A percentile compares a stretch with the other conserved stretches of the same genome.
Conservation (phyloP, 345 rosid genomes). For the Moricandia moricandioides region DNA sequence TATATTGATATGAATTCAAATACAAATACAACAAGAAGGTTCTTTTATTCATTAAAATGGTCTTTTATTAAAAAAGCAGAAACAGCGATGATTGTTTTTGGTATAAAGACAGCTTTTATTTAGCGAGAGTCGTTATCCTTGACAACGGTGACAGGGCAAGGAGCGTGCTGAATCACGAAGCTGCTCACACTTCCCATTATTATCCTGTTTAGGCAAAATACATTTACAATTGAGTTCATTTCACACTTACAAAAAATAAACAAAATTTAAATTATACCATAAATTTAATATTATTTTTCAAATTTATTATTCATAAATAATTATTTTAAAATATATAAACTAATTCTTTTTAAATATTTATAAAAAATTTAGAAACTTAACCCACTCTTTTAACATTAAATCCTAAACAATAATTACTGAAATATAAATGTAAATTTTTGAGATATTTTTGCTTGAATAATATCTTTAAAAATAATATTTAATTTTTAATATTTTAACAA, state of each 20-base stretch:
- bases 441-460: too few relatives aligned
- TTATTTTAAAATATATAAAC: too few relatives aligned
- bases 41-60: not conserved
- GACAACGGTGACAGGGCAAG: slow-evolving; percentile 60
- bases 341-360: too few relatives aligned
- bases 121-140: slow-evolving; percentile 34
- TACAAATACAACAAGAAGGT: not conserved
- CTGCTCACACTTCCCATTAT: slow-evolving; percentile 66
- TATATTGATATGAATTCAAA: not conserved
- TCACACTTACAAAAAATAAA: not conserved
- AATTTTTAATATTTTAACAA: too few relatives aligned
- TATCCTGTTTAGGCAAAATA: slow-evolving; percentile 52
- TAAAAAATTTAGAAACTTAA: too few relatives aligned
- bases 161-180: slow-evolving; percentile 48
- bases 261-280: not conserved
- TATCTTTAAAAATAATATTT: too few relatives aligned
- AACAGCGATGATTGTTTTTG: not conserved
- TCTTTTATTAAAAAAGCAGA: not conserved
- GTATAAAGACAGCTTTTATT: not conserved
- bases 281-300: too few relatives aligned
- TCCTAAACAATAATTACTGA: too few relatives aligned
- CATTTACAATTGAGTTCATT: not conserved
- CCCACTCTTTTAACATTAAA: too few relatives aligned
- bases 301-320: too few relatives aligned
- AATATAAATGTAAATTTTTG: too few relatives aligned